Percentiles rank a stretch among this genome's conserved stretches.
phyloP scores from a whole-genome alignment of 2,329 filamentous ascomycete species.

The Exophiala viscosa region DNA sequence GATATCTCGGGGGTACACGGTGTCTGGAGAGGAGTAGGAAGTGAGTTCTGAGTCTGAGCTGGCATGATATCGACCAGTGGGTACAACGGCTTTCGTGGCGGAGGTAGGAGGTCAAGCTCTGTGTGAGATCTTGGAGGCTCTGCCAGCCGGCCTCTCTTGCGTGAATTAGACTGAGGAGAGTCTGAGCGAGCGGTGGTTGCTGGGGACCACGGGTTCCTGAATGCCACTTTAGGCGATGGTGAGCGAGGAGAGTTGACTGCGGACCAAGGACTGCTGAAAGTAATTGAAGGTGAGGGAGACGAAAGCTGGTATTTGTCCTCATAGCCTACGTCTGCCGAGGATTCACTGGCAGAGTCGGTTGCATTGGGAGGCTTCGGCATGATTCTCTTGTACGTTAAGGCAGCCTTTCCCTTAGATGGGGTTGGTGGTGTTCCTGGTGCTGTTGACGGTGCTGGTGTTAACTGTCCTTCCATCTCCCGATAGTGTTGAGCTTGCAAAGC shows the following conservation, averaged over 20 bases:
- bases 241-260: conserved; percentile 41
- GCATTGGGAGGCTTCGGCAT: conserved; percentile 27
- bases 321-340: conserved; percentile 40
- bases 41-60: background rate
- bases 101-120: conserved; percentile 19
- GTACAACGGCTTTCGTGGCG: conserved; percentile 14
- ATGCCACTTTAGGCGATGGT: conserved; percentile 15
- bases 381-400: conserved; percentile 19
- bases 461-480: conserved; percentile 31
- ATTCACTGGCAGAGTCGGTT: conserved; percentile 38
- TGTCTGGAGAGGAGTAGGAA: background rate
- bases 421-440: conserved; percentile 7
- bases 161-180: conserved; percentile 12
- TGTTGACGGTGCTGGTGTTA: conserved; percentile 3
- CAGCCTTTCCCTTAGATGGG: conserved; percentile 14
- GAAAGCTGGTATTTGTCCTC: conserved; percentile 34
- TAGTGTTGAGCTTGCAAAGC: conserved; percentile 37
- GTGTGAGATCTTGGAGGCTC: conserved; percentile 21
- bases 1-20: conserved; percentile 5
- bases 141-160: conserved; percentile 7
- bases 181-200: conserved; percentile 17
- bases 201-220: conserved; percentile 21
- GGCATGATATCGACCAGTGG: background rate
- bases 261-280: conserved; percentile 39
- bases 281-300: conserved; percentile 39